Evolutionary conservation across 805 yeast species (phyloP).

Genomic region (Sugiyamaella valdiviana): DNA sequence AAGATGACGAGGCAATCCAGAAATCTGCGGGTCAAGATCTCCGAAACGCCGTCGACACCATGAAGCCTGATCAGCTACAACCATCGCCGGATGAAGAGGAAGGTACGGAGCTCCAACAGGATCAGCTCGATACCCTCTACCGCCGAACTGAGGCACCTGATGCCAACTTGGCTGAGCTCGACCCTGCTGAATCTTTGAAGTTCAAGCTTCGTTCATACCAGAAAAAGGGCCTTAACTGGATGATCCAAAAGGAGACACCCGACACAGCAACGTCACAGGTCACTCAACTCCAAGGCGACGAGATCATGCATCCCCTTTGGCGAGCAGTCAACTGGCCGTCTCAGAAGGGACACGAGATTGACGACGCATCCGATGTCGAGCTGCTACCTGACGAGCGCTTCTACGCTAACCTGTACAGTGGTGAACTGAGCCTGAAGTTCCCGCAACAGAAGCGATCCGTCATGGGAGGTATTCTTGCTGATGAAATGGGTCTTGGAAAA

Average conservation of each 20-base stretch:
- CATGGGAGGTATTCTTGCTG: conserved; percentile 86
- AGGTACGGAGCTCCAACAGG: conserved; percentile 46
- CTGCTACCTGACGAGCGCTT: conserved; percentile 33
- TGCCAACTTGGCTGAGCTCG: conserved; percentile 54
- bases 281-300: conserved; percentile 30
- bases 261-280: conserved; percentile 33
- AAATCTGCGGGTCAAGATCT: conserved; percentile 3
- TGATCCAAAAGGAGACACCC: conserved; percentile 69
- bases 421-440: conserved; percentile 62
- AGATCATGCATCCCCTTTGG: conserved; percentile 81
- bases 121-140: conserved; percentile 73
- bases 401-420: conserved; percentile 73
- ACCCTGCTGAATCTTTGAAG: conserved; percentile 52
- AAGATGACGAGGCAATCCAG: conserved; percentile 4
- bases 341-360: conserved; percentile 2
- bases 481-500: conserved; percentile 96
- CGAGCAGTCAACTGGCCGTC: conserved; percentile 68
- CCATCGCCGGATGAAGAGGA: conserved; percentile 33
- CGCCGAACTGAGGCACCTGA: conserved; percentile 61
- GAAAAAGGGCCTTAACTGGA: conserved; percentile 81
- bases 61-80: conserved; percentile 1
- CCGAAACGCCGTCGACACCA: conserved; percentile 9
- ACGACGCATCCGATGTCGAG: neutral
- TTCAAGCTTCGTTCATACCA: conserved; percentile 69
- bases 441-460: conserved; percentile 59